These are phyloP conservation scores for Lactarius evosmus DNA, from an alignment of 768 basidiomycete species.

Conservation along the genomic window DNA sequence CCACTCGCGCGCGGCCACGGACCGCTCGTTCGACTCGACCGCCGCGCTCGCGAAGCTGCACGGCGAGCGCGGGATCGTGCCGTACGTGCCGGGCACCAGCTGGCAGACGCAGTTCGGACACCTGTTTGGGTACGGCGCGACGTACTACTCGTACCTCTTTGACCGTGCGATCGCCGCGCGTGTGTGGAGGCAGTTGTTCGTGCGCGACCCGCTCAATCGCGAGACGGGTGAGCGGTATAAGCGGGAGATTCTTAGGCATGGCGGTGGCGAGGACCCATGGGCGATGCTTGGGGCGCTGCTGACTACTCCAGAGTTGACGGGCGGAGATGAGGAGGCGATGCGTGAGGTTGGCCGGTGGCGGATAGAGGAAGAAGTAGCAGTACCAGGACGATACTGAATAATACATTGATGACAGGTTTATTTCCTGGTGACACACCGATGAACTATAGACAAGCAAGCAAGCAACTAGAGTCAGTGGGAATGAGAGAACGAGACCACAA, in stretches of 20 bases:
- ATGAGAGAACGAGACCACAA: not conserved
- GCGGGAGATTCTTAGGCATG: constrained; percentile 66
- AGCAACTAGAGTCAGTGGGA: not conserved
- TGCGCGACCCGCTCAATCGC: constrained; percentile 60
- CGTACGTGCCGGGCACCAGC: constrained; percentile 78
- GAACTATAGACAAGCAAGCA: not conserved
- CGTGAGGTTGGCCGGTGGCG: constrained; percentile 85
- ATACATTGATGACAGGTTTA: not conserved
- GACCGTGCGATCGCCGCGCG: constrained; percentile 93
- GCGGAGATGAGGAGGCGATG: constrained; percentile 83
- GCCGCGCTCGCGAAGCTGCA: constrained; percentile 56
- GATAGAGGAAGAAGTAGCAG: constrained; percentile 68
- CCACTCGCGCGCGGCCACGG: constrained; percentile 64
- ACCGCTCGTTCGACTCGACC: constrained; percentile 70
- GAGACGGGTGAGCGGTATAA: constrained; percentile 81
- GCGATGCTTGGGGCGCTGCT: constrained; percentile 78
- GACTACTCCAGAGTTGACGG: constrained; percentile 56
- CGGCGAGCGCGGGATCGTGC: constrained; percentile 71
- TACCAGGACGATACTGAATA: constrained; percentile 55
- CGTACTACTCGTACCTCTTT: constrained; percentile 96
- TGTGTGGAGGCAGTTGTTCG: constrained; percentile 82
- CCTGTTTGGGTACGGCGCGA: constrained; percentile 93
- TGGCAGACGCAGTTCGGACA: constrained; percentile 98
- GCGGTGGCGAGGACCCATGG: constrained; percentile 95
- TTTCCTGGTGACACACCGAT: not conserved